phyloP scores from a whole-genome alignment of 2,329 filamentous ascomycete genomes.

The Venturia oleaginea region DNA sequence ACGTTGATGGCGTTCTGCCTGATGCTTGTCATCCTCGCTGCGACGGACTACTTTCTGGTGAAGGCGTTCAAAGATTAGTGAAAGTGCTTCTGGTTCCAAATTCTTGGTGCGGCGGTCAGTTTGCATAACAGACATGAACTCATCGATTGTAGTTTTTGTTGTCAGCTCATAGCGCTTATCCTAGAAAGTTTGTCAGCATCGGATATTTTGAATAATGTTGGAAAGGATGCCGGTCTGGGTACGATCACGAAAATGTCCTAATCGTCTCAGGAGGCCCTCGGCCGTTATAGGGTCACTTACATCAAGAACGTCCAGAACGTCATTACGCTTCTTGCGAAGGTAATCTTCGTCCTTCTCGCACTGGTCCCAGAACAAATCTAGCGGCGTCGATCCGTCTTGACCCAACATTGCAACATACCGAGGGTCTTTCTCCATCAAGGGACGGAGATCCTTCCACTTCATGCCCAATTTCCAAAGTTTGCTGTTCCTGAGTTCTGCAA shows the following conservation, averaged over 20 bases:
- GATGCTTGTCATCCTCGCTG: constrained; percentile 72
- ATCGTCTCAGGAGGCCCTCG: background rate
- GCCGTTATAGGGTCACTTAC: constrained; percentile 41
- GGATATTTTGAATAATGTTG: background rate
- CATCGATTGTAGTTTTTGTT: constrained; percentile 75
- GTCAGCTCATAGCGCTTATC: constrained; percentile 89
- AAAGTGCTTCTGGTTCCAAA: constrained; percentile 70
- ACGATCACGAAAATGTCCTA: constrained; percentile 8
- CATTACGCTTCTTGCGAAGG: constrained; percentile 71
- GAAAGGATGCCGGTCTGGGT: background rate
- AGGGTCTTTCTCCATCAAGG: constrained; percentile 66
- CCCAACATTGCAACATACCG: constrained; percentile 79
- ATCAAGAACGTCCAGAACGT: constrained; percentile 80
- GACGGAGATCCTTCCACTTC: constrained; percentile 79
- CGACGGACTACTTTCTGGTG: constrained; percentile 78
- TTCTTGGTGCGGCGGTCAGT: constrained; percentile 81
- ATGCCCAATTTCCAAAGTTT: constrained; percentile 82
- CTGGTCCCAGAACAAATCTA: constrained; percentile 93
- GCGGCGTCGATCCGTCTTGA: constrained; percentile 69
- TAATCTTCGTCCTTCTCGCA: constrained; percentile 88
- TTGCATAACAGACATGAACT: constrained; percentile 74
- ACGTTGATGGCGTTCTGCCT: constrained; percentile 64
- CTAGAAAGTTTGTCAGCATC: constrained; percentile 34
- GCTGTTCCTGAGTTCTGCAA: constrained; percentile 62
- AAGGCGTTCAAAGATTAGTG: constrained; percentile 77